Base-by-base conservation (phyloP, 169 alveolate species). In the Neospora caninum region DNA sequence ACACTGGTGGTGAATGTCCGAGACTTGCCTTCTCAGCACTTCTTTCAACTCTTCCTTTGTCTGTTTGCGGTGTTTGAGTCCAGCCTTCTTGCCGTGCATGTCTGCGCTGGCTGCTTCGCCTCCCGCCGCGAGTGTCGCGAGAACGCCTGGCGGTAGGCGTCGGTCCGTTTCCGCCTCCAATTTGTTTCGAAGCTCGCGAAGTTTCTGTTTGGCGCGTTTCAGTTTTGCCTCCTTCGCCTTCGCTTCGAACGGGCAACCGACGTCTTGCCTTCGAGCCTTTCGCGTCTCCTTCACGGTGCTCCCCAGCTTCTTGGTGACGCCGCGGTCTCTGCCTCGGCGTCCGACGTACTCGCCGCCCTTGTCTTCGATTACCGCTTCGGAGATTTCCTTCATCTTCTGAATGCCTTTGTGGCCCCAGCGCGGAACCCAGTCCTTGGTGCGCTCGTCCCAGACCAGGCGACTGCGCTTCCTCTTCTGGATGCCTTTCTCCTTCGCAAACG, bases 361-460 rank as follows among this genome's bases (percentile, higher is more conserved):
- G 80, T 20, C 94, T 38, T 91, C 94, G 43, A 91, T 10, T 25
- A 91, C 91, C 1, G 84, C 84, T 31, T 34, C 58, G 69, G 91
- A 70, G 45, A 39, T 58, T 41, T 16, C 45, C 83, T 83, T 45
- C 58, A 58, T 82, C 39, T 73, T 36, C 70, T 94, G 96, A 20
- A 93, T 54, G 53, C 97, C 91, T 49, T 95, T 95, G 84, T 94
- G 94, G 1, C 98, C 98, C 98, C 98, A 97, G 31, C 98, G 95
- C 38, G 98, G 97, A 18, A 96, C 97, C 98, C 98, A 97, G 80
- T 96, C 98, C 86, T 93, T 88, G 54, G 70, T 80, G 0, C 88
- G 73, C 82, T 96, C 96, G 87, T 95, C 97, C 94, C 96, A 97
- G 4, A 97, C 97, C 64, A 94, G 86, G 31, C 97, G 94, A 9